Base-by-base conservation (phyloP, 805 yeast genomes). In the Ogataea wickerhamii region DNA sequence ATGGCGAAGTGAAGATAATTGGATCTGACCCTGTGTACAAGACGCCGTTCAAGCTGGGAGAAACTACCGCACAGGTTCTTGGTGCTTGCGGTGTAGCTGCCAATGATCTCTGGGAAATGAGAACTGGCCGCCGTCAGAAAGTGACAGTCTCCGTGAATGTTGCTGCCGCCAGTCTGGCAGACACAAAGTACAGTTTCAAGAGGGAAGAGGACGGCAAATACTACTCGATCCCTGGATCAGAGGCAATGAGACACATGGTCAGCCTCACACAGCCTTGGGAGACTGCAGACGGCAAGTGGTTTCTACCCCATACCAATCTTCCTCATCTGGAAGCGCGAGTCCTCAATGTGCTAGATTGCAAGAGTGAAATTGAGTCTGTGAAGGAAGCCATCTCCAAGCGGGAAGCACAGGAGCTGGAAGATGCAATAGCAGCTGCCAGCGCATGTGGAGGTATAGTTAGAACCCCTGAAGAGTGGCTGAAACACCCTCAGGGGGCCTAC, bases 11-110 rank as follows among this genome's bases (percentile, higher is more conserved):
- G 22, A 11, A 42, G 11, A 52, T 56, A n/a, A 32, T 38, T 21
- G 63, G 61, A 2, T 26, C 49, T 14, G 19, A 31, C 1, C 44
- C 41, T 12, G 43, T 57, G 34, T 54, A 67, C 3, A 54, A 58
- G 36, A 44, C 67, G 3, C 70, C 68, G 44, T 60, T 2, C 47
- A 44, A 32, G 68, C 70, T 10, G 44, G 73, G 26, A 45, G 36
- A 38, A 17, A 33, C 37, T n/a, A 28, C 32, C 17, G 34, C 34
- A 18, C 33, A 38, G 26, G 27, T 27, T 19, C 23, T 28, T 13
- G 41, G 37, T 11, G 49, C 52, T 8, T 20, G 32, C 16, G 42
- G 57, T 14, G 49, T 47, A 10, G 37, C 54, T 12, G 45, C 43
- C 18, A 43, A 63, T 14, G 61, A 63, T 23, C 45, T 59, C 14